These are phyloP conservation scores for Nicotiana otophora DNA, from an alignment of 257 asterid genomes.

Conservation along the genomic window DNA sequence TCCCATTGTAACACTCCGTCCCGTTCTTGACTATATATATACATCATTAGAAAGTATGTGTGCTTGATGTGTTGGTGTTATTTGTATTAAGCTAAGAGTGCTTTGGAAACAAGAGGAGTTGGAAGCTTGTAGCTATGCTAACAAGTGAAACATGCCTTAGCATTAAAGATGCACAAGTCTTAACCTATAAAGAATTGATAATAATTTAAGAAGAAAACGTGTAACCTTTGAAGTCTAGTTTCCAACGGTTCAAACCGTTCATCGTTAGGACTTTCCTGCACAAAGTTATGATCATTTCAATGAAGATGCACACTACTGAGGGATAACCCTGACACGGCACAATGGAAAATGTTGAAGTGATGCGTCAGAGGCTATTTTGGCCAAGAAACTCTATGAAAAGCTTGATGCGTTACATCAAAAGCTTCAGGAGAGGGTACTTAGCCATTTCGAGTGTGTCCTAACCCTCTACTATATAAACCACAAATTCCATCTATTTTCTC, in stretches of 20 bases:
- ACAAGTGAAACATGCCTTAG: not conserved
- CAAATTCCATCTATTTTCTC: not conserved
- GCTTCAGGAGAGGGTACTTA: not conserved
- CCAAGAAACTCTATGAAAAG: not conserved
- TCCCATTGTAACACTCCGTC: not conserved
- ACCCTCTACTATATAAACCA: not conserved
- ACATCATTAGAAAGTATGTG: not conserved
- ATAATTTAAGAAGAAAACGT: not conserved
- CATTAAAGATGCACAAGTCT: not conserved
- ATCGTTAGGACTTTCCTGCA: not conserved
- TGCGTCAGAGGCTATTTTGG: not conserved
- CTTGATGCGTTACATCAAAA: not conserved
- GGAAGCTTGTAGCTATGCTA: not conserved
- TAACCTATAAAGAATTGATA: not conserved
- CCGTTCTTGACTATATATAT: not conserved
- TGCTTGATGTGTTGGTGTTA: not conserved
- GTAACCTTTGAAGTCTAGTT: not conserved
- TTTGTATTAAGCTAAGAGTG: not conserved
- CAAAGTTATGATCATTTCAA: not conserved
- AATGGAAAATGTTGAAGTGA: not conserved
- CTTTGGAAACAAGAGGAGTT: not conserved
- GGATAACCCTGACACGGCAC: not conserved
- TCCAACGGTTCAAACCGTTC: not conserved
- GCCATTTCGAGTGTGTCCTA: not conserved
- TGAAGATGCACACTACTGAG: not conserved